Conservation (phyloP, 768 basidiomycete genomes). For the Boletus barrowsii region DNA sequence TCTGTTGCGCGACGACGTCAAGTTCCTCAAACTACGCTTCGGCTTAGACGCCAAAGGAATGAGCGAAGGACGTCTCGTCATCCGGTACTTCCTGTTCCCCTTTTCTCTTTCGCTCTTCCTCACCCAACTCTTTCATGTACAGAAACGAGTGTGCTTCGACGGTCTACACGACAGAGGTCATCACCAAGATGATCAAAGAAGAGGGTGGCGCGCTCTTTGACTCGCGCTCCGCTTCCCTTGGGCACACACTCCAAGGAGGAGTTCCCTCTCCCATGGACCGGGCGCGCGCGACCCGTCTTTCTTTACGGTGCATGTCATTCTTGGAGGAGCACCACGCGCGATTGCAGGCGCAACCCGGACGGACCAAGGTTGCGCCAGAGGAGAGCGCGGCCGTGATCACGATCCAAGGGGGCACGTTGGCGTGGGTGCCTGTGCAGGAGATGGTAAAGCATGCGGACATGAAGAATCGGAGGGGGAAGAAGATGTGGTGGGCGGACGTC, state of each 20-base stretch:
- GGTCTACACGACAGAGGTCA: conserved; percentile 88
- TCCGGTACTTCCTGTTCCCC: conserved; percentile 55
- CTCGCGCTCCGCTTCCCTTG: conserved; percentile 91
- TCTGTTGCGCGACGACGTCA: conserved; percentile 76
- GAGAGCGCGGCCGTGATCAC: conserved; percentile 88
- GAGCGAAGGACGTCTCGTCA: conserved; percentile 90
- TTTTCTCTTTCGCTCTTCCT: neutral
- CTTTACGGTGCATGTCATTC: conserved; percentile 92
- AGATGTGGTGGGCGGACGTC: conserved; percentile 72
- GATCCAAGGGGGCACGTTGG: conserved; percentile 76
- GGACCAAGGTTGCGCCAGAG: conserved; percentile 50
- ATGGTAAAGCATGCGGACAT: conserved; percentile 89
- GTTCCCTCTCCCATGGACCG: conserved; percentile 95
- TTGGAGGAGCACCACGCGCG: conserved; percentile 75
- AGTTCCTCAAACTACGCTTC: conserved; percentile 85
- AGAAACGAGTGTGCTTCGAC: conserved; percentile 85
- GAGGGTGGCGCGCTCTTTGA: conserved; percentile 93
- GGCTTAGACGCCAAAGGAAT: conserved; percentile 82
- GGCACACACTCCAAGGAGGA: conserved; percentile 95
- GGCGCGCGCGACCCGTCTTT: conserved; percentile 82
- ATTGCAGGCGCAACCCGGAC: conserved; percentile 49
- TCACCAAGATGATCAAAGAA: conserved; percentile 92
- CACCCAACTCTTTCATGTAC: neutral
- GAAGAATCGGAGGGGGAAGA: conserved; percentile 79
- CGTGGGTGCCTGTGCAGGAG: conserved; percentile 81